A percentile compares a stretch with the other conserved stretches of the same genome.
Conservation (phyloP, 2,329 filamentous ascomycete genomes). For the Botrytis galanthina region DNA sequence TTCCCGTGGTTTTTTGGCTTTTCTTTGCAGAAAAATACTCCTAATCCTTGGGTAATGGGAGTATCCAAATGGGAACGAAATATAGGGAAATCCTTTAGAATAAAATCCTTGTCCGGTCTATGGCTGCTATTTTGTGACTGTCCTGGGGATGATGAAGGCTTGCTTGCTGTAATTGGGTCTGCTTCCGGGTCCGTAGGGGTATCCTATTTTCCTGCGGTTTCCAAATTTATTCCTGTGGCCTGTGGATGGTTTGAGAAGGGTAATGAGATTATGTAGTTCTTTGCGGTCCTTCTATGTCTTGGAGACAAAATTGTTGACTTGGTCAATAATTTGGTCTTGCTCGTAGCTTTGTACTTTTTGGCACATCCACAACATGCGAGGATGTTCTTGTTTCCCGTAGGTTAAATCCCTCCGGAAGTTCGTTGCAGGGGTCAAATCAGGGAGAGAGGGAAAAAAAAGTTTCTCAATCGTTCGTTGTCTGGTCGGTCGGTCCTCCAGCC, state of each 20-base stretch:
- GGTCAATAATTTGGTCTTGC: constrained; percentile 11
- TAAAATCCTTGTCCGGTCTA: constrained; percentile 15
- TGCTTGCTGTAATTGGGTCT: neutral
- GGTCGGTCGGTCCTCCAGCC: constrained; percentile 9
- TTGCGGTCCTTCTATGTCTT: neutral
- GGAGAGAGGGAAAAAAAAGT: neutral
- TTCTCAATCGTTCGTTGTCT: constrained; percentile 7
- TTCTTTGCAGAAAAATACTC: neutral
- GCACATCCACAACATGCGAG: constrained; percentile 12
- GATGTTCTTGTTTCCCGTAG: constrained; percentile 9
- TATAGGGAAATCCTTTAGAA: constrained; percentile 1
- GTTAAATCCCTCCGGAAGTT: constrained; percentile 4
- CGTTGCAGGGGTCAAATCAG: neutral
- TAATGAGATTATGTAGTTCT: neutral
- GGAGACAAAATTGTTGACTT: constrained; percentile 12
- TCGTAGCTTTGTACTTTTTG: constrained; percentile 18
- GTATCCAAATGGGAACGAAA: neutral
- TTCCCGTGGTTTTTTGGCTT: neutral
- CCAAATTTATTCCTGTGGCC: constrained; percentile 3
- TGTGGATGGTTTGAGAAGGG: neutral
- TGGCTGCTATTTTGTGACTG: neutral
- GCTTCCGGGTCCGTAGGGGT: neutral
- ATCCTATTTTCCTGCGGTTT: constrained; percentile 4
- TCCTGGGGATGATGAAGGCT: neutral
- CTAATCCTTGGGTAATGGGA: constrained; percentile 11